Percentiles rank a stretch among this genome's conserved stretches.
Evolutionary conservation across 441 rosid species (phyloP).

Genomic region (Erodium texanum): DNA sequence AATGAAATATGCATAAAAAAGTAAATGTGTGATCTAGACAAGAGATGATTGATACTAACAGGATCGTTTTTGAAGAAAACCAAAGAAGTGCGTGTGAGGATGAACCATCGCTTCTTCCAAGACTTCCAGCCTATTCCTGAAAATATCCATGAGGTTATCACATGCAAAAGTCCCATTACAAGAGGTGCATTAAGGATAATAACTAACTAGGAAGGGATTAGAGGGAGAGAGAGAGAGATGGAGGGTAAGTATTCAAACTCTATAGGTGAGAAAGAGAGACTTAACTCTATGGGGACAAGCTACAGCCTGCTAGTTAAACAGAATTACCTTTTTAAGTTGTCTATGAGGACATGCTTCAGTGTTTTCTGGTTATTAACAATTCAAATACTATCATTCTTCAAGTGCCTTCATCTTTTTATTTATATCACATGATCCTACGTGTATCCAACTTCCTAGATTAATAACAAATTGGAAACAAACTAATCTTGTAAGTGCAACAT

Average conservation of each 20-base stretch:
- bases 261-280: not conserved
- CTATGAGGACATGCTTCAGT: not conserved
- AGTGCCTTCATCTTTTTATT: not conserved
- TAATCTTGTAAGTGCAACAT: not conserved
- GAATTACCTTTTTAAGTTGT: not conserved
- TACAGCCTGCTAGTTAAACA: not conserved
- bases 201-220: not conserved
- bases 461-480: not conserved
- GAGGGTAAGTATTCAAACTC: no score
- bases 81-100: slow-evolving; percentile 87
- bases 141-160: slow-evolving; percentile 12
- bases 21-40: not conserved
- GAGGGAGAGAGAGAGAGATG: not conserved
- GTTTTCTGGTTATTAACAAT: not conserved
- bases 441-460: not conserved
- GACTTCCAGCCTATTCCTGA: slow-evolving; percentile 98
- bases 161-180: not conserved
- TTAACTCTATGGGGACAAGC: not conserved
- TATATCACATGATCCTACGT: not conserved
- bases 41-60: slow-evolving; percentile 38
- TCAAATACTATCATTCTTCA: not conserved
- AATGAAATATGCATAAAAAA: no score
- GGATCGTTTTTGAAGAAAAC: slow-evolving; percentile 97
- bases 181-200: no score
- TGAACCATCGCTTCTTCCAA: slow-evolving; percentile 99